phyloP scores from a whole-genome alignment of 2,329 filamentous ascomycete genomes.

The Annulohypoxylon truncatum region DNA sequence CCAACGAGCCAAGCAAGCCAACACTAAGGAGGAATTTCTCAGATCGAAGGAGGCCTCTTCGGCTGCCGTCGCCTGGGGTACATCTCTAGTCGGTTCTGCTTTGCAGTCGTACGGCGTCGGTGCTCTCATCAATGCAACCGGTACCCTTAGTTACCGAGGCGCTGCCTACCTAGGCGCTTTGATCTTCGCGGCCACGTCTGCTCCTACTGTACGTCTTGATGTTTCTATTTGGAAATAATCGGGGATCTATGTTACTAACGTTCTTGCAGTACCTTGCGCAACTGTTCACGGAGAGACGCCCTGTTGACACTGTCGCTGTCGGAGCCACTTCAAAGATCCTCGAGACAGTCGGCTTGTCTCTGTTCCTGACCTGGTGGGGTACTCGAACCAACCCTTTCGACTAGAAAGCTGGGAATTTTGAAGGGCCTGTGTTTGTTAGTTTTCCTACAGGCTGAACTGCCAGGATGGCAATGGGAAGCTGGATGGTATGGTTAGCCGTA shows the following conservation, averaged over 20 bases:
- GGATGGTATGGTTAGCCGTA: slow-evolving; percentile 1
- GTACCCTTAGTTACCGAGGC: slow-evolving; percentile 95
- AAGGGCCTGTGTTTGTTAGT: slow-evolving; percentile 38
- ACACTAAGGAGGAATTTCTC: slow-evolving; percentile 97
- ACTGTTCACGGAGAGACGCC: slow-evolving; percentile 90
- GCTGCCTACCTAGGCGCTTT: slow-evolving; percentile 91
- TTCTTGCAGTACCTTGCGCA: slow-evolving; percentile 80
- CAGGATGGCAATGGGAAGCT: slow-evolving; percentile 8
- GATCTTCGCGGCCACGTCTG: slow-evolving; percentile 91
- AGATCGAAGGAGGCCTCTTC: slow-evolving; percentile 91
- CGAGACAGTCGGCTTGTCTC: slow-evolving; percentile 90
- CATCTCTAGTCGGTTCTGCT: slow-evolving; percentile 87
- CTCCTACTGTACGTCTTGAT: slow-evolving; percentile 77
- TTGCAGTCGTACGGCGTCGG: slow-evolving; percentile 91
- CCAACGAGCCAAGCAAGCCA: slow-evolving; percentile 88
- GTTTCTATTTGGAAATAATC: background rate
- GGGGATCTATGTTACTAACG: slow-evolving; percentile 4
- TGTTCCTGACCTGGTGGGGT: slow-evolving; percentile 98
- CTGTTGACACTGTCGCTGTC: slow-evolving; percentile 89
- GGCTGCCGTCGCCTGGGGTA: slow-evolving; percentile 89
- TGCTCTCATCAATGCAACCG: slow-evolving; percentile 92
- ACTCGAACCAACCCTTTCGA: slow-evolving; percentile 94
- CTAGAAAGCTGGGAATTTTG: slow-evolving; percentile 56
- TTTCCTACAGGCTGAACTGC: slow-evolving; percentile 21
- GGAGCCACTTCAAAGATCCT: slow-evolving; percentile 85